Evolutionary conservation across 2,329 filamentous ascomycete genomes (phyloP).

Genomic region (Pestalotiopsis sp.): DNA sequence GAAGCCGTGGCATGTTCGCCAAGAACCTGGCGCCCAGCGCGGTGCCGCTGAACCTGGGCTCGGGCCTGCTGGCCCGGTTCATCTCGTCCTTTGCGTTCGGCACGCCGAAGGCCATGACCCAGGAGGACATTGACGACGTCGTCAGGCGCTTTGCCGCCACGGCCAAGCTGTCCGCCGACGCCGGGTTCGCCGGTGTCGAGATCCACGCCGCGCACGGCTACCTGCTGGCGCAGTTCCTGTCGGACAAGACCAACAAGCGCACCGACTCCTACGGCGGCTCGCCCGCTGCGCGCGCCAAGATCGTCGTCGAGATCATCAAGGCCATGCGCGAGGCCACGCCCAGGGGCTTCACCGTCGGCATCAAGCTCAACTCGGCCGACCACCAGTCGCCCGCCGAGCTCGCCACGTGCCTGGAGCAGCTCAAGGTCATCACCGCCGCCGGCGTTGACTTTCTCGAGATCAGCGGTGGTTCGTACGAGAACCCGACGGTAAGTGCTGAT

Average conservation of each 20-base stretch:
- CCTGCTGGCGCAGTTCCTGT: constrained; percentile 56
- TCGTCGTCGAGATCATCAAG: constrained; percentile 52
- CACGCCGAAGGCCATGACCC: constrained; percentile 57
- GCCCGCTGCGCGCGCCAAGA: constrained; percentile 44
- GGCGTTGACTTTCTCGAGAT: constrained; percentile 69
- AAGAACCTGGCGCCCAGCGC: constrained; percentile 47
- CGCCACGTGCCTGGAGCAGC: constrained; percentile 52
- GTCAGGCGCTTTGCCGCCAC: constrained; percentile 53
- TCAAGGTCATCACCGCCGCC: constrained; percentile 37
- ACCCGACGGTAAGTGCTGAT: constrained; percentile 43
- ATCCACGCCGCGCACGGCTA: constrained; percentile 57
- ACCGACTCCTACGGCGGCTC: constrained; percentile 57
- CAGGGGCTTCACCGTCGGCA: constrained; percentile 48
- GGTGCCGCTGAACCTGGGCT: constrained; percentile 42
- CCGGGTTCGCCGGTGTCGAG: constrained; percentile 47
- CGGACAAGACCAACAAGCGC: constrained; percentile 47
- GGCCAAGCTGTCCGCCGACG: constrained; percentile 47
- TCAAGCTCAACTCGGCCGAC: constrained; percentile 59
- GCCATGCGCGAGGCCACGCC: constrained; percentile 40
- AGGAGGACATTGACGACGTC: constrained; percentile 53
- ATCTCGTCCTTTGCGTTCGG: constrained; percentile 44
- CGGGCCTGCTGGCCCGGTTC: constrained; percentile 34
- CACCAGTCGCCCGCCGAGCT: constrained; percentile 45
- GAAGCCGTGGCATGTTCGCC: constrained; percentile 33
- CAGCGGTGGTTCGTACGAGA: constrained; percentile 60